These are phyloP conservation scores for Fusarium graminum DNA, from an alignment of 2,329 filamentous ascomycete genomes.

Conservation along the genomic window DNA sequence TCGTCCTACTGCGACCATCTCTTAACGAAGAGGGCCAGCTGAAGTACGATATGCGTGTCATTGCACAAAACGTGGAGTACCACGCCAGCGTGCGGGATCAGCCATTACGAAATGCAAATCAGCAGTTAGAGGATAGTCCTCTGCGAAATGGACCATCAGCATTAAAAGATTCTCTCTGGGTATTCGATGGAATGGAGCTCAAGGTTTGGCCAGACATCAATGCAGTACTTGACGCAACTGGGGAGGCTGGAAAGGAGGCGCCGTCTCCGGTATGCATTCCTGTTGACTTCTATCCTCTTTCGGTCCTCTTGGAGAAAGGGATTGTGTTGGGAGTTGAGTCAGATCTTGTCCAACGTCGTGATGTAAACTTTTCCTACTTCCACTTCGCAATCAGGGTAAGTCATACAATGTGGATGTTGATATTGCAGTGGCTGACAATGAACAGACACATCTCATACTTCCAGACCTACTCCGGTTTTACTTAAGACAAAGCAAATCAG, in stretches of 20 bases:
- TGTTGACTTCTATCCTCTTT: constrained; percentile 96
- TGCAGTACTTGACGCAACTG: constrained; percentile 80
- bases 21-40: constrained; percentile 84
- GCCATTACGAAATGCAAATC: constrained; percentile 58
- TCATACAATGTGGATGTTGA: constrained; percentile 25
- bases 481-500: constrained; percentile 79
- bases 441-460: constrained; percentile 89
- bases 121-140: constrained; percentile 44
- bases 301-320: constrained; percentile 87
- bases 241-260: constrained; percentile 75
- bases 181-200: constrained; percentile 89
- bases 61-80: constrained; percentile 96
- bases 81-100: constrained; percentile 94
- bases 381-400: constrained; percentile 88
- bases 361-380: constrained; percentile 91
- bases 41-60: constrained; percentile 98
- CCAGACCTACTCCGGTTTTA: constrained; percentile 88
- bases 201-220: constrained; percentile 91
- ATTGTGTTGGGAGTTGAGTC: constrained; percentile 92
- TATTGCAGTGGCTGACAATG: constrained; percentile 12
- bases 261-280: constrained; percentile 81
- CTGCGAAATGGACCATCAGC: constrained; percentile 56
- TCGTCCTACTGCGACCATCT: constrained; percentile 90
- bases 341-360: constrained; percentile 91
- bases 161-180: constrained; percentile 90